Base-by-base conservation (phyloP, 257 asterid species). In the Coffea canephora region DNA sequence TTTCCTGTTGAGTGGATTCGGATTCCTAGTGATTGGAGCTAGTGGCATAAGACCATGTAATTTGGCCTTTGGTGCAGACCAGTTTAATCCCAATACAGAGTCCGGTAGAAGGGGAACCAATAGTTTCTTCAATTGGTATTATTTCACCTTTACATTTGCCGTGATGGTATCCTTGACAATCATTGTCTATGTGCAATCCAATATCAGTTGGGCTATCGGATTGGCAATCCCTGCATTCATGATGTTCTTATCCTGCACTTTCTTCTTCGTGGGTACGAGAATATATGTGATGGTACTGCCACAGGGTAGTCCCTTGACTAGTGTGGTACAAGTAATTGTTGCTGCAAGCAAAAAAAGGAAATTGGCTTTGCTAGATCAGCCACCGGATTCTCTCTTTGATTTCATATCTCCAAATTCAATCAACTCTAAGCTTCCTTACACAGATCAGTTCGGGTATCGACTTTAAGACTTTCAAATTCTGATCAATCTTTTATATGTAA, bases 71-170 rank as follows among this genome's bases (percentile, higher is more conserved):
- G 97, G 97, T 0, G 97, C 91, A 6, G 97, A 93, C 27, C 97
- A 93, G 73, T 93, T 93, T 83, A 89, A 93, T 67, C 96, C 96
- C 9, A 86, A 87, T 6, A 91, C 96, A 0, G 94, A 83, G 13
- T 83, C 90, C 0, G 97, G 97, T 1, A 89, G 88, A 79, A 81
- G 91, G 69, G 96, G 93, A 23, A 85, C 88, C 50, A 89, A 89
- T 61, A 91, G 96, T 57, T 93, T 93, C 85, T 93, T 93, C 90
- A 93, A 93, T 23, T 93, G 97, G 97, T 93, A 93, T 11, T 93
- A 91, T 78, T 84, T 93, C 87, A 91, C 97, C 6, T 75, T 90
- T 39, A 91, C 97, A 0, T 93, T 93, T 70, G 97, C 97, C 1
- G 90, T 83, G 78, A 84, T 90, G 91, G 80, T 91, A 36, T 90